Conservation (phyloP, 2,329 filamentous ascomycete species). For the Fusarium euwallaceae region DNA sequence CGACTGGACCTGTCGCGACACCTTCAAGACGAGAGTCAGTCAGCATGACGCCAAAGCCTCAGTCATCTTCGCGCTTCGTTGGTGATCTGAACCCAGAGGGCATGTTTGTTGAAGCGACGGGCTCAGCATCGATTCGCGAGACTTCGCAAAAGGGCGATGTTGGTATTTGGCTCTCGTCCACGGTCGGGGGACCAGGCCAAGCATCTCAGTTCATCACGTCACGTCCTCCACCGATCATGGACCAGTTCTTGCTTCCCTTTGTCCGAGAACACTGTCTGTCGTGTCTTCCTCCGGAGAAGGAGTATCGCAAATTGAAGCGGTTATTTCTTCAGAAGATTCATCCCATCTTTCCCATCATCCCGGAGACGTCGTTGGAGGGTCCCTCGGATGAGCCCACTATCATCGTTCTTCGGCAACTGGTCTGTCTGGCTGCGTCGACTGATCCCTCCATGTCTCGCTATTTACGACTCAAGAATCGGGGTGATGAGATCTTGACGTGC, state of each 20-base stretch:
- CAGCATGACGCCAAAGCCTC: conserved; percentile 41
- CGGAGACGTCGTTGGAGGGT: conserved; percentile 51
- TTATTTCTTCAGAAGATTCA: conserved; percentile 67
- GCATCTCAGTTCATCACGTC: conserved; percentile 55
- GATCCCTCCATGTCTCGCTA: conserved; percentile 61
- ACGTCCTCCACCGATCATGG: conserved; percentile 55
- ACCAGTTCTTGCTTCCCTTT: conserved; percentile 57
- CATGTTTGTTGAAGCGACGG: conserved; percentile 69
- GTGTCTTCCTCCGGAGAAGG: conserved; percentile 61
- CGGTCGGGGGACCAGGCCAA: conserved; percentile 43
- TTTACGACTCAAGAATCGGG: conserved; percentile 59
- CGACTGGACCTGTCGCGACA: conserved; percentile 5
- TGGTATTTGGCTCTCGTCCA: conserved; percentile 66
- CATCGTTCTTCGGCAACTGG: conserved; percentile 65
- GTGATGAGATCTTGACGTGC: conserved; percentile 56
- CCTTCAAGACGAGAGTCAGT: conserved; percentile 28
- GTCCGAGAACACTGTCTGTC: conserved; percentile 61
- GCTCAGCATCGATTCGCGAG: conserved; percentile 49
- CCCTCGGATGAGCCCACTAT: conserved; percentile 50
- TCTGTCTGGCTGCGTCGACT: conserved; percentile 67
- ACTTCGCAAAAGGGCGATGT: conserved; percentile 65
- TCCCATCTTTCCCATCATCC: conserved; percentile 67
- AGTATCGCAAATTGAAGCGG: conserved; percentile 60
- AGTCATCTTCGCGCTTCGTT: conserved; percentile 62
- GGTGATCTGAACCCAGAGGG: conserved; percentile 72